Evolutionary conservation across 495 filamentous ascomycete genomes (phyloP), one percentile per base, ranked within the genome.

Genomic region (Aspergillus cavernicola): DNA sequence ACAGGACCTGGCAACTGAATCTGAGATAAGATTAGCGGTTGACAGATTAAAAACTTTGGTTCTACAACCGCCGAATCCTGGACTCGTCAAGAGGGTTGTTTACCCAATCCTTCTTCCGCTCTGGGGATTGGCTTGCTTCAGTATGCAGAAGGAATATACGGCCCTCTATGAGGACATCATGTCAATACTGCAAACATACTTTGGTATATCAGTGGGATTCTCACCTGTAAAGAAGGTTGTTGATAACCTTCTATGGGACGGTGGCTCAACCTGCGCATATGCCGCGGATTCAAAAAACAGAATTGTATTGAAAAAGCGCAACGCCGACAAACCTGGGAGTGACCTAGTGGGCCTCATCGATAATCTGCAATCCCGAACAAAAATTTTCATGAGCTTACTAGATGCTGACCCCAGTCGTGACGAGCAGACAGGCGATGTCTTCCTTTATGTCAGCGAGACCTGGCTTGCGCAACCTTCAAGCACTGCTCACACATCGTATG

Each of bases 21-120:
- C 57, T 7, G 53, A 59, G 19, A 38, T 77, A 4, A 32, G 50
- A 0, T 18, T 68, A 15, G 80, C 82, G 6, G 46, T 93, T 7
- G 67, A 73, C 16, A 79, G 87, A 13, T 55, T 93, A 6, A 71
- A 69, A 26, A 69, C 71, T 6, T 64, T 93, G 6, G 60, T 85
- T 2, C 67, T 80, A 22, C 84, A 87, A 10, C 86, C 89, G 66
- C 84, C 86, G 0, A 86, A 90, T 55, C 85, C 87, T 3, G 82
- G 83, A 1, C 69, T 93, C n/a, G 79, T 82, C 15, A 90, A 85
- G 62, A 76, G 88, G 51, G 65, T 91, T 4, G 65, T 92, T 6
- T 69, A 74, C 28, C 86, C 82, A 1, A 66, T 89, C 33, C 63
- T 87, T 19, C 71, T 86, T n/a, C 79, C 83, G 0, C 69, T 91